These are phyloP conservation scores for Trifolium repens DNA, from an alignment of 306 rosid genomes.

Conservation along the genomic window DNA sequence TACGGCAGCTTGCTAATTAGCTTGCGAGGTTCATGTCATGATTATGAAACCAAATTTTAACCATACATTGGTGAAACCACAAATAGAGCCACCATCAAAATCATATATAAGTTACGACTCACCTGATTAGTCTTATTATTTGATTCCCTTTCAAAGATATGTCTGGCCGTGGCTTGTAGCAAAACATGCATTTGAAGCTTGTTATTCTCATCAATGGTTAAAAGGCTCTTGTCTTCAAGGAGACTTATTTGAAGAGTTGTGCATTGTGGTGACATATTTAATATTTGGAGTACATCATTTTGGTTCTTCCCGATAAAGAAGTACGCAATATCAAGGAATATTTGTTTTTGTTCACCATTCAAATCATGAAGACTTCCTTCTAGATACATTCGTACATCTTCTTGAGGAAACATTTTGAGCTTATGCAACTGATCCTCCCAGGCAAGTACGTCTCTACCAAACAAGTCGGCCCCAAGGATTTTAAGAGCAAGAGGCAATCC, in stretches of 20 bases:
- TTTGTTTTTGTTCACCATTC: not conserved
- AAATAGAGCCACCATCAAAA: not conserved
- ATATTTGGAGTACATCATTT: not conserved
- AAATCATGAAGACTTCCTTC: constrained; percentile 4
- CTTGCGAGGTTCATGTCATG: not conserved
- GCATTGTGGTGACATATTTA: not conserved
- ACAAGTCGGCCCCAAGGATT: too few relatives aligned
- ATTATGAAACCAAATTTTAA: not conserved
- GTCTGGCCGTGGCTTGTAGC: not conserved
- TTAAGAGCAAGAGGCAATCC: constrained; percentile 36
- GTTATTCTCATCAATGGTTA: not conserved
- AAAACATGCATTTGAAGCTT: too few relatives aligned
- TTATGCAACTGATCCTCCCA: not conserved
- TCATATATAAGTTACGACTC: not conserved
- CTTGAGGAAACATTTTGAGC: not conserved
- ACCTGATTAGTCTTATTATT: not conserved
- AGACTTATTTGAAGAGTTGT: not conserved
- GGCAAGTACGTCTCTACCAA: too few relatives aligned
- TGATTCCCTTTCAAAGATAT: not conserved
- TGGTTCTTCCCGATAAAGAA: constrained; percentile 10
- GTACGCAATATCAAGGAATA: constrained; percentile 33
- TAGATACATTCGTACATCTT: not conserved
- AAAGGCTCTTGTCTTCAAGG: not conserved
- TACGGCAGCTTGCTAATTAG: too few relatives aligned
- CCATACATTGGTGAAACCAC: not conserved